A percentile compares a stretch with the other conserved stretches of the same genome.
phyloP scores from a whole-genome alignment of 129 eudicot genomes.

The Flaveria sonorensis region DNA sequence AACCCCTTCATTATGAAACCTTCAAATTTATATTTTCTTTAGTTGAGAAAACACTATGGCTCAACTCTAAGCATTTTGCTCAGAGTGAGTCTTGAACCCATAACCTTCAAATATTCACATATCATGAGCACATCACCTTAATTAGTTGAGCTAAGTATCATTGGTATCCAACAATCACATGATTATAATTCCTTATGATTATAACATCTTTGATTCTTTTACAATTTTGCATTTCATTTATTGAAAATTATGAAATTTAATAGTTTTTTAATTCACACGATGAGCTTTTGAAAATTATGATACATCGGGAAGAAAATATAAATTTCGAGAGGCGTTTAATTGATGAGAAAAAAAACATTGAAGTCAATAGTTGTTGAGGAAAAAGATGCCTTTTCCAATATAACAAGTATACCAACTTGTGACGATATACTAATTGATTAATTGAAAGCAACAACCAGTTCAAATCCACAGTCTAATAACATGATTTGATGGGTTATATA shows the following conservation, averaged over 20 bases:
- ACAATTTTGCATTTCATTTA: not conserved
- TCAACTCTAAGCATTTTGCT: too few relatives aligned
- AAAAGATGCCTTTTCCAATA: not conserved
- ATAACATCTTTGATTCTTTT: not conserved
- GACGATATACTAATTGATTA: constrained; percentile 1
- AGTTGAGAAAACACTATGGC: too few relatives aligned
- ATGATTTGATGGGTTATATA: not conserved
- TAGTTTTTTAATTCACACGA: not conserved
- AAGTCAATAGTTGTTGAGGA: constrained; percentile 35
- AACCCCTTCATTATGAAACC: too few relatives aligned
- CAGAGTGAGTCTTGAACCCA: too few relatives aligned
- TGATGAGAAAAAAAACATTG: constrained; percentile 1
- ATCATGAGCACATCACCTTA: too few relatives aligned
- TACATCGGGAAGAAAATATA: constrained; percentile 3
- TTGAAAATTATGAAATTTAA: not conserved
- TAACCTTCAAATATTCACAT: too few relatives aligned
- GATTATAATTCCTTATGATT: constrained; percentile 7
- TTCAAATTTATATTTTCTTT: too few relatives aligned
- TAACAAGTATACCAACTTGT: constrained; percentile 10
- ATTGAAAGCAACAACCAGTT: constrained; percentile 19
- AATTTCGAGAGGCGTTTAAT: not conserved
- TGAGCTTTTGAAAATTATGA: not conserved
- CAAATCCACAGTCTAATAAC: constrained; percentile 14
- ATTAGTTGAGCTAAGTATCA: too few relatives aligned
- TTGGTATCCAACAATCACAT: not conserved